Evolutionary conservation across 2,329 filamentous ascomycete species (phyloP).

Genomic region (Harringtonia aguacate): DNA sequence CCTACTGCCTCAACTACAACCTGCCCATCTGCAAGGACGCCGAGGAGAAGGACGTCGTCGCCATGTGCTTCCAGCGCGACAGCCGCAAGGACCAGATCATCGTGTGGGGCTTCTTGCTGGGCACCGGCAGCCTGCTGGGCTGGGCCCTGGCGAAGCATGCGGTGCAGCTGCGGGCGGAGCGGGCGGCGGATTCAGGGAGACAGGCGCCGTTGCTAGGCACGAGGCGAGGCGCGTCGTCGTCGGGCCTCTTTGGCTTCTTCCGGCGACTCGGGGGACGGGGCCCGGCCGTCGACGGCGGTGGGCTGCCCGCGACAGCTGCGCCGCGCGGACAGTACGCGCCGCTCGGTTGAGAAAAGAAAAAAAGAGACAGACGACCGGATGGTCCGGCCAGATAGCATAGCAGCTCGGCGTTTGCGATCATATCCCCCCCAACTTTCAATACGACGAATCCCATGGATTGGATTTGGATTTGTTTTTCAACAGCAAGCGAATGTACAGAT

Average conservation of each 20-base stretch:
- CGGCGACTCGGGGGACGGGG: neutral
- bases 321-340: conserved; percentile 10
- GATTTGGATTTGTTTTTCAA: too few species aligned
- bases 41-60: conserved; percentile 49
- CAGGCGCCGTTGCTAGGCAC: conserved; percentile 6
- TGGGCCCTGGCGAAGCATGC: conserved; percentile 46
- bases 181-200: neutral
- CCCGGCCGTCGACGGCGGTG: too few species aligned
- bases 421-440: too few species aligned
- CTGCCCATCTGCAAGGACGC: conserved; percentile 53
- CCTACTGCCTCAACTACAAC: conserved; percentile 50
- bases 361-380: too few species aligned
- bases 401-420: too few species aligned
- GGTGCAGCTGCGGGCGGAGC: conserved; percentile 27
- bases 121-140: conserved; percentile 45
- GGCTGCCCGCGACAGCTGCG: conserved; percentile 2
- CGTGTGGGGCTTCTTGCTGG: conserved; percentile 52
- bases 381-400: too few species aligned
- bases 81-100: conserved; percentile 57
- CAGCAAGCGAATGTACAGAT: too few species aligned
- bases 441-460: too few species aligned
- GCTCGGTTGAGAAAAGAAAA: neutral
- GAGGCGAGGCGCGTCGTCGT: neutral
- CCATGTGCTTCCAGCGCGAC: conserved; percentile 56
- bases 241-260: neutral